Conservation (phyloP, 768 basidiomycete genomes). For the Austroboletus festivus region DNA sequence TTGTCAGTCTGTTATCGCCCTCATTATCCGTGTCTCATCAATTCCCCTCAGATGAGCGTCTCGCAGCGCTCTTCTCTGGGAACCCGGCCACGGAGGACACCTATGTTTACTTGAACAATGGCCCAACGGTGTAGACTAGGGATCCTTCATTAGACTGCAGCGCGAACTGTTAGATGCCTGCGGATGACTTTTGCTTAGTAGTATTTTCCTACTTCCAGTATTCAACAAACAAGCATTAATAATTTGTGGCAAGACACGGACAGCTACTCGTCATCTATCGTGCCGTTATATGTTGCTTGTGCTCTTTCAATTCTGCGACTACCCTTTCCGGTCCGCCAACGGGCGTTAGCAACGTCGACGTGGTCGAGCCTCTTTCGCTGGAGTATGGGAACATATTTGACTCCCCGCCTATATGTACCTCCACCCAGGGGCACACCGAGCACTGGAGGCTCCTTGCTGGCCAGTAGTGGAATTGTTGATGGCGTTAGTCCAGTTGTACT, state of each 20-base stretch:
- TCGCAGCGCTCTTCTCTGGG: slow-evolving; percentile 60
- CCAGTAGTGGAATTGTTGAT: slow-evolving; percentile 15
- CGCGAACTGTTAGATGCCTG: slow-evolving; percentile 8
- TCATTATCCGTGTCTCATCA: background rate
- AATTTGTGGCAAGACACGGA: background rate
- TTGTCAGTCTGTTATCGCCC: slow-evolving; percentile 47
- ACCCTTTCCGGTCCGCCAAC: slow-evolving; percentile 72
- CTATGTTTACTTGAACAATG: slow-evolving; percentile 67
- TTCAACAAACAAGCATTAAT: slow-evolving; percentile 16
- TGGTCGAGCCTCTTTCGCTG: slow-evolving; percentile 64
- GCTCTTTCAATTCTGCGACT: slow-evolving; percentile 41
- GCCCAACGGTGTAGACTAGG: slow-evolving; percentile 26
- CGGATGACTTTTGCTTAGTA: slow-evolving; percentile 16
- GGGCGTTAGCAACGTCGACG: slow-evolving; percentile 71
- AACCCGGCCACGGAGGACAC: slow-evolving; percentile 71
- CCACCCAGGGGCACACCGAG: slow-evolving; percentile 69
- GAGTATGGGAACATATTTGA: slow-evolving; percentile 67
- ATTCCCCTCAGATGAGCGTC: slow-evolving; percentile 48
- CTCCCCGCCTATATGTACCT: slow-evolving; percentile 56
- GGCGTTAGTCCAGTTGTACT: slow-evolving; percentile 22
- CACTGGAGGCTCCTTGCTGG: slow-evolving; percentile 20
- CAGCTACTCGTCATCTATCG: slow-evolving; percentile 7
- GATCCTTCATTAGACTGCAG: slow-evolving; percentile 4
- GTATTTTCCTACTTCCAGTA: slow-evolving; percentile 7
- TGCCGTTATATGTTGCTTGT: slow-evolving; percentile 4